Evolutionary conservation across 2,329 filamentous ascomycete genomes (phyloP).

Genomic region (Pseudocercospora eumusae): DNA sequence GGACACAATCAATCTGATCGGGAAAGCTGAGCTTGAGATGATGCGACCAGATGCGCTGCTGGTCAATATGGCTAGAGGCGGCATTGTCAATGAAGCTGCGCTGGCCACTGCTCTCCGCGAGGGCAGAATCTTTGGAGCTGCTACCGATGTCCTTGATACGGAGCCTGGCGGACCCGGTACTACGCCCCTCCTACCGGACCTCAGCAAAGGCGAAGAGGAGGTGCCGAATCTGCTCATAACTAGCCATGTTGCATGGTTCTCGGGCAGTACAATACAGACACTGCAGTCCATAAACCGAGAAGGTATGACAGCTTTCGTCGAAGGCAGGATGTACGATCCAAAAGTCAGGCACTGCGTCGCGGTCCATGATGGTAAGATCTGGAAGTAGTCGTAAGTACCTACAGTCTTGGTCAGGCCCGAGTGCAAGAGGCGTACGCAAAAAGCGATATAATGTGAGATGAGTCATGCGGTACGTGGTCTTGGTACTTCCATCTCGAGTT

Average conservation of each 20-base stretch:
- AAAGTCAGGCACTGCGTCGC: conserved; percentile 24
- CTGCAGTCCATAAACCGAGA: conserved; percentile 26
- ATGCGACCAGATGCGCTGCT: conserved; percentile 27
- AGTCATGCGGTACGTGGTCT: not conserved
- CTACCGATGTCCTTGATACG: conserved; percentile 28
- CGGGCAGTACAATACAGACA: conserved; percentile 23
- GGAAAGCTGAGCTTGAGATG: conserved; percentile 20
- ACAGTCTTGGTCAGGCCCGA: too few relatives aligned
- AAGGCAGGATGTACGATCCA: conserved; percentile 29
- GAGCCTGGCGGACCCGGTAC: conserved; percentile 27
- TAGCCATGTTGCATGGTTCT: conserved; percentile 28
- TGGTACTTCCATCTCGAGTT: not conserved
- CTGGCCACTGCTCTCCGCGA: conserved; percentile 27
- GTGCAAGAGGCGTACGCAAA: not conserved
- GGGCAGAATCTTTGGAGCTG: conserved; percentile 26
- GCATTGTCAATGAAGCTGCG: conserved; percentile 29
- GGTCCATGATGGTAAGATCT: conserved; percentile 30
- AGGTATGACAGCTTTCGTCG: conserved; percentile 28
- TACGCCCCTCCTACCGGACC: conserved; percentile 24
- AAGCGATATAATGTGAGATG: not conserved
- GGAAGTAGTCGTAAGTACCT: conserved; percentile 17
- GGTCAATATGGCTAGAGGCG: conserved; percentile 27
- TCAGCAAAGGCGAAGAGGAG: conserved; percentile 26
- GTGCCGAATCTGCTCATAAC: conserved; percentile 28
- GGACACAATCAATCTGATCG: conserved; percentile 27